Evolutionary conservation across 495 filamentous ascomycete genomes (phyloP), one percentile per base, ranked within the genome.

Genomic region (Aspergillus panamensis): DNA sequence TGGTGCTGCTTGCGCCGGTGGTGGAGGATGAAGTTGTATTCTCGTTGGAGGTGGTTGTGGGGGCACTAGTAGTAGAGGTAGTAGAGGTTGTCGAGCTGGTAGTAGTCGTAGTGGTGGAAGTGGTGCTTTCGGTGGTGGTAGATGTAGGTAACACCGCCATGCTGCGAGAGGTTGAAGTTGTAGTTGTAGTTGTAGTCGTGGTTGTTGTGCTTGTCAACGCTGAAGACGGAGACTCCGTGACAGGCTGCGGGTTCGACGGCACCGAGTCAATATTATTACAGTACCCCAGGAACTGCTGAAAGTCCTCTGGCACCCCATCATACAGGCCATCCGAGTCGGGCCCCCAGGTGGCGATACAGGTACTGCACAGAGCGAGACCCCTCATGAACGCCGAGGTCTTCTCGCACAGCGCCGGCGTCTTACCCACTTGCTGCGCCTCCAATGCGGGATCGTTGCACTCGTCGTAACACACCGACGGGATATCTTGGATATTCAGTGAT

Each of bases 351-450:
- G 6, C 20, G 29, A 37, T 29, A 31, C 69, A 66, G 0, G 48
- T 42, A 33, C 73, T 50, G 69, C 85, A 88, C 8, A 40, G 43
- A 0, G 51, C 39, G 25, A 70, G 56, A 32, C 69, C 64, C 3
- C 37, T 44, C 16, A 56, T 25, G 66, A 87, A 87, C 0, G 62
- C 32, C 0, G 78, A 80, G 20, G 45, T 63, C 0, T 33, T 8
- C 0, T 50, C 66, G 66, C 85, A 87, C 3, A 87, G 68, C 0
- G 47, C 60, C 0, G 71, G 35, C 0, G 56, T 53, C 55, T 82
- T 84, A 12, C 84, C 84, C 7, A 73, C 53, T 0, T 35, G 19
- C 51, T 82, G 70, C 1, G 73, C 80, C 55, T 83, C 82, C 0
- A 75, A 19, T 17, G 57, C 70, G 12, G 74, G 76, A 39, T 74